Conservation (phyloP, 305 asterid species). For the Fraxinus angustifolia region DNA sequence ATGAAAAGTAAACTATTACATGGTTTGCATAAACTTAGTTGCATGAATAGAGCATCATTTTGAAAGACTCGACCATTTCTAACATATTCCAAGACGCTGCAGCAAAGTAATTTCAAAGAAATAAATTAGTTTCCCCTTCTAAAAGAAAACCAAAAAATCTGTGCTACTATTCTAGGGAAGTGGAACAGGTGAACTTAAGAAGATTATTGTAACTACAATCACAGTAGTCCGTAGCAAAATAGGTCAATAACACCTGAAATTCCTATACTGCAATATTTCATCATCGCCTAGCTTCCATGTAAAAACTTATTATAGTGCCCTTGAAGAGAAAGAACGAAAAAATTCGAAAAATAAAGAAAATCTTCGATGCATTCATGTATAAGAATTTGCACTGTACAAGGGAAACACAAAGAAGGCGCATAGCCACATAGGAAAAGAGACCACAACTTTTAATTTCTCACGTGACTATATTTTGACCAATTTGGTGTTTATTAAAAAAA, state of each 20-base stretch:
- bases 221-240: neutral
- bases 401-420: neutral
- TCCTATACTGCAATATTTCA: neutral
- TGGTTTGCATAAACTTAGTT: neutral
- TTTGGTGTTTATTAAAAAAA: neutral
- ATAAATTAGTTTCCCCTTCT: neutral
- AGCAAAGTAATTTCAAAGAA: neutral
- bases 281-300: neutral
- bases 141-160: neutral
- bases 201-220: neutral
- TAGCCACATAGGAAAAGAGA: constrained; percentile 1
- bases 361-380: neutral
- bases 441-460: neutral
- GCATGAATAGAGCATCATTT: neutral
- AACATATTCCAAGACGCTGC: neutral
- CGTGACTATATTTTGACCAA: neutral
- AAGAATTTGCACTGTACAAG: neutral
- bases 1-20: neutral
- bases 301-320: neutral
- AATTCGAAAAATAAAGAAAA: neutral
- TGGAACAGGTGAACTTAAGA: neutral
- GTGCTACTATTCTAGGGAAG: neutral
- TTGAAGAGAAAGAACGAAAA: neutral
- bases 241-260: neutral
- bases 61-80: neutral